Evolutionary conservation across 768 basidiomycete genomes (phyloP), one percentile per base, ranked within the genome.

Genomic region (Serendipita sp.): DNA sequence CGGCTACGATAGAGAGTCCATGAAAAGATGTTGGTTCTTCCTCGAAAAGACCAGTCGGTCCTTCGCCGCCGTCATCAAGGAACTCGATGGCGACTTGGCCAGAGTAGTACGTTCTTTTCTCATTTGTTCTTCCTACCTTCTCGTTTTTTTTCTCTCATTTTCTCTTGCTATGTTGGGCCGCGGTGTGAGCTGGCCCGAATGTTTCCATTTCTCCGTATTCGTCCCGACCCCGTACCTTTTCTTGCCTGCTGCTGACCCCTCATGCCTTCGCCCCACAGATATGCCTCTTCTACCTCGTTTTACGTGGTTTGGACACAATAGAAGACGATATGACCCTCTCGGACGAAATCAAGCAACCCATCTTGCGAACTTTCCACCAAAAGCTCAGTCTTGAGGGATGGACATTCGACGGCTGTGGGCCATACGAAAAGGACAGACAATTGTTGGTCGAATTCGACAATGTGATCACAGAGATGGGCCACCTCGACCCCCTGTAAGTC

Each of bases 281-380:
- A 68, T 92, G 89, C 73, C 75, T 98, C 66, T 98, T 96, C 75
- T 99, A 98, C 75, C 83, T 99, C 47, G 88, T 94, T 3, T 80
- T 99, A 3, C 84, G 95, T 23, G 96, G 85, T 3, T 78, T 97
- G n/a, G 95, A 99, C 74, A 99, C 95, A 3, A 83, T 99, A 68
- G 95, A 98, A 74, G 95, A 99, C 74, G 95, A 99, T 76, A 97
- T 97, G 93, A 89, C 92, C 0, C 83, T 99, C 65, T 80, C 89
- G 0, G 90, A 92, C 74, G 77, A 83, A 16, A 74, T 86, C 69
- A 99, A 99, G 73, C 89, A 92, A 64, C 86, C 90, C 2, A 70
- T 97, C 34, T 79, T 99, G 38, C 84, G 90, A 8, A 75, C 83
- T 0, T 93, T 97, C 75, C 86, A 94, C 76, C 74, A 83, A 70